Evolutionary conservation across 441 rosid species (phyloP).

Genomic region (Bruguiera hainesii): DNA sequence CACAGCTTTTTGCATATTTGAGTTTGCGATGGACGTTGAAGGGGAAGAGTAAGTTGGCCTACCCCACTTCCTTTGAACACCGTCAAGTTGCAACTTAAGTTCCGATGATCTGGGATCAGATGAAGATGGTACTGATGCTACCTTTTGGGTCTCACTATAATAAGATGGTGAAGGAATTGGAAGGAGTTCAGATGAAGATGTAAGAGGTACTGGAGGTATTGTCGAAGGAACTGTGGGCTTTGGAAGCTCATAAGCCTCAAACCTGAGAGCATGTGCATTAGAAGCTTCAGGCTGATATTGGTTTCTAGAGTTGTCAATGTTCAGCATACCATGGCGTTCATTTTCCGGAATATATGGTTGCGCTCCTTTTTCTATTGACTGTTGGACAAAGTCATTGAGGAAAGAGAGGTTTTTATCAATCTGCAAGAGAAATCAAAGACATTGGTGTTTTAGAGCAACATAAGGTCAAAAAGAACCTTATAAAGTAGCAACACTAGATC

Average conservation of each 20-base stretch:
- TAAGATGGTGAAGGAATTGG: conserved; percentile 73
- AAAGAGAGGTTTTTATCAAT: conserved; percentile 78
- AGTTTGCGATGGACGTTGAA: conserved; percentile 39
- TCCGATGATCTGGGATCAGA: conserved; percentile 58
- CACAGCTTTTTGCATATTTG: conserved; percentile 48
- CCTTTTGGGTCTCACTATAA: conserved; percentile 51
- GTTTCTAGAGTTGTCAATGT: conserved; percentile 48
- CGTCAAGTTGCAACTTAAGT: conserved; percentile 90
- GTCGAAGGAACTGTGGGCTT: conserved; percentile 49
- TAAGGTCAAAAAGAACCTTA: not conserved
- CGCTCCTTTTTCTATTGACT: conserved; percentile 73
- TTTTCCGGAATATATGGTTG: conserved; percentile 81
- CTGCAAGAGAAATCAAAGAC: conserved; percentile 41
- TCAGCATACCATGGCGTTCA: conserved; percentile 53
- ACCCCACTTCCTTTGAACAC: conserved; percentile 97
- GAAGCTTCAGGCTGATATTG: conserved; percentile 61
- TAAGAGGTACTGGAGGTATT: conserved; percentile 39
- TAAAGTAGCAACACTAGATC: not conserved
- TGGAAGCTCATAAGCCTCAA: conserved; percentile 95
- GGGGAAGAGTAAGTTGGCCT: conserved; percentile 53
- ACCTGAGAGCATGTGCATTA: conserved; percentile 66
- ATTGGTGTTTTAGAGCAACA: conserved; percentile 14
- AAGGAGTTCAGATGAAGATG: conserved; percentile 63
- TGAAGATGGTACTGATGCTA: conserved; percentile 37
- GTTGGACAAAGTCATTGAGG: conserved; percentile 65